Conservation (phyloP, 371 early-diverging fungal genomes). For the Haplosporangium sp. region DNA sequence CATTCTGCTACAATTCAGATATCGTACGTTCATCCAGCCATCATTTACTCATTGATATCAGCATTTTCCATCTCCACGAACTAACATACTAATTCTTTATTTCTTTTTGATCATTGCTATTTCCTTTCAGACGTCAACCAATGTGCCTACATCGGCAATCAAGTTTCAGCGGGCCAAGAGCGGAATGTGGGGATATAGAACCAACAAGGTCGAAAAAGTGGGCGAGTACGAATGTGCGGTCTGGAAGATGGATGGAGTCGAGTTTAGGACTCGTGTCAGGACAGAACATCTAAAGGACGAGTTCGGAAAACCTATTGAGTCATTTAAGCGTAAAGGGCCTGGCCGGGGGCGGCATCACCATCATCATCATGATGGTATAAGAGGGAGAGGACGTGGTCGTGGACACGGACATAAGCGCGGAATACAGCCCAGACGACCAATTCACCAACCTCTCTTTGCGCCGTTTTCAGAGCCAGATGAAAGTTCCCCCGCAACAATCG, state of each 20-base stretch:
- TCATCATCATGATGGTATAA: slow-evolving; percentile 6
- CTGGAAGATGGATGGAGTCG: slow-evolving; percentile 56
- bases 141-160: slow-evolving; percentile 53
- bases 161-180: slow-evolving; percentile 49
- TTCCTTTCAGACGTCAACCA: slow-evolving; percentile 33
- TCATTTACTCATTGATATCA: background rate
- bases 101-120: background rate
- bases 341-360: slow-evolving; percentile 8
- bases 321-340: slow-evolving; percentile 7
- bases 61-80: background rate
- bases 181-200: slow-evolving; percentile 52
- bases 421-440: slow-evolving; percentile 13
- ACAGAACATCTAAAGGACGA: slow-evolving; percentile 53
- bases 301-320: slow-evolving; percentile 29
- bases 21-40: slow-evolving; percentile 22
- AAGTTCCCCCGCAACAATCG: background rate
- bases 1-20: slow-evolving; percentile 39
- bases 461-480: slow-evolving; percentile 24
- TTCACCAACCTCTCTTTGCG: slow-evolving; percentile 34
- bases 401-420: slow-evolving; percentile 13
- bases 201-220: slow-evolving; percentile 48
- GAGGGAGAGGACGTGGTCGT: slow-evolving; percentile 1
- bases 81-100: background rate
- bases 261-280: slow-evolving; percentile 45
- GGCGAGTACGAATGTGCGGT: slow-evolving; percentile 53